These are phyloP conservation scores for Bipolaris oryzae DNA, from an alignment of 2,329 filamentous ascomycete genomes.

Conservation along the genomic window DNA sequence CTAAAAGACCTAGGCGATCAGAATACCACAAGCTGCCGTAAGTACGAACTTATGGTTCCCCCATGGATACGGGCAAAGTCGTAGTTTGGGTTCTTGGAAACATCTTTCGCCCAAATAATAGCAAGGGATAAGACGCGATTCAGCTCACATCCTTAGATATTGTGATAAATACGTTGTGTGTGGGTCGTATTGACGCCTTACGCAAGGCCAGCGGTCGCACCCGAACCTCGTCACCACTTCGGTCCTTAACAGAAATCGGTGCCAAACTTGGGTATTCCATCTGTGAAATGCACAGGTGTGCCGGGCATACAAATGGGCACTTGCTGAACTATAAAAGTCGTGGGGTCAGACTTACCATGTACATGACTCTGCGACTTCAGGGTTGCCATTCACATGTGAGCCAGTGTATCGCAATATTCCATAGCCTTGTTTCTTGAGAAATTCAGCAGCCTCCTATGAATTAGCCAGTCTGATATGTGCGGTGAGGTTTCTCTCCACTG, in stretches of 20 bases:
- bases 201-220: slow-evolving; percentile 18
- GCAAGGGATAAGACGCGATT: no score
- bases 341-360: slow-evolving; percentile 36
- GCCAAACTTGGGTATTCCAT: slow-evolving; percentile 29
- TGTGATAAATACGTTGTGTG: slow-evolving; percentile 13
- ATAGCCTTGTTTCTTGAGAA: slow-evolving; percentile 30
- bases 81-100: slow-evolving; percentile 18
- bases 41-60: no score
- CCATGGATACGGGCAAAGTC: slow-evolving; percentile 7
- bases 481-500: slow-evolving; percentile 18
- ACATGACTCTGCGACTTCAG: slow-evolving; percentile 35
- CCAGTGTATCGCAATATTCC: slow-evolving; percentile 35
- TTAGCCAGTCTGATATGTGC: slow-evolving; percentile 40
- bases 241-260: slow-evolving; percentile 27
- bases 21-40: slow-evolving; percentile 27
- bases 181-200: slow-evolving; percentile 21
- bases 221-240: slow-evolving; percentile 11
- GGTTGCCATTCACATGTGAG: slow-evolving; percentile 43
- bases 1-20: slow-evolving; percentile 32
- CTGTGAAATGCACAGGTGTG: slow-evolving; percentile 13
- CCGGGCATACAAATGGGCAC: neutral
- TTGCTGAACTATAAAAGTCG: slow-evolving; percentile 9
- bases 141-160: no score
- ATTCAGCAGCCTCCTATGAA: slow-evolving; percentile 40
- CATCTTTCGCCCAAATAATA: no score